Conservation (phyloP, 768 basidiomycete genomes). For the Trametes cinnabarina region DNA sequence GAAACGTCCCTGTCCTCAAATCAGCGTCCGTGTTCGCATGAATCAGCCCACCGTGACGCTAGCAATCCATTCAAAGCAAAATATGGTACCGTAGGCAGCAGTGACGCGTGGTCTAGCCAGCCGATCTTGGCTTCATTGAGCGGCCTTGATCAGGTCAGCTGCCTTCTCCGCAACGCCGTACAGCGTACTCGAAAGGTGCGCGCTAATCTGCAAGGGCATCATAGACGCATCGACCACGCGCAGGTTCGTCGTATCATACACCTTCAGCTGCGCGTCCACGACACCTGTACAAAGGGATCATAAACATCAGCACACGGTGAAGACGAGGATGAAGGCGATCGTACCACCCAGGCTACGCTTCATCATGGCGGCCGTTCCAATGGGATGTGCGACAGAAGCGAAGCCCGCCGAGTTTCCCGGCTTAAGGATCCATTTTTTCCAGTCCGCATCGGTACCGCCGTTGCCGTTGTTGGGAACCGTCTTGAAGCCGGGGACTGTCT, state of each 20-base stretch:
- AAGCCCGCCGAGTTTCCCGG: constrained; percentile 30
- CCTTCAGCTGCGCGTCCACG: constrained; percentile 48
- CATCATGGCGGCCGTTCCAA: constrained; percentile 43
- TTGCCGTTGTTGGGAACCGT: constrained; percentile 42
- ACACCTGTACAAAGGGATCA: constrained; percentile 42
- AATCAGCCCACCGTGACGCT: too few relatives aligned
- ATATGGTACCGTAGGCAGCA: too few relatives aligned
- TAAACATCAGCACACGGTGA: constrained; percentile 23
- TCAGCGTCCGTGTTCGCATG: too few relatives aligned
- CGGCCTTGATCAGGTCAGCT: constrained; percentile 29
- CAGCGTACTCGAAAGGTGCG: constrained; percentile 45
- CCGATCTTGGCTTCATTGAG: too few relatives aligned
- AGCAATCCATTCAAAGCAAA: too few relatives aligned
- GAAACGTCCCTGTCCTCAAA: too few relatives aligned
- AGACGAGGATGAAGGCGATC: not conserved
- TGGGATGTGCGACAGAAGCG: constrained; percentile 47
- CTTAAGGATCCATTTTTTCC: constrained; percentile 45
- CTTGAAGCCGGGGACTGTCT: constrained; percentile 40
- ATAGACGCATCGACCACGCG: constrained; percentile 57
- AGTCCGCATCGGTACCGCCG: constrained; percentile 44
- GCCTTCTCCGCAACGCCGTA: constrained; percentile 33
- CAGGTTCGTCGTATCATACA: constrained; percentile 53
- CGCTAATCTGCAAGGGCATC: constrained; percentile 50
- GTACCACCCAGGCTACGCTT: constrained; percentile 30
- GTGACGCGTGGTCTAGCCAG: too few relatives aligned